Evolutionary conservation across 2,329 filamentous ascomycete genomes (phyloP), one percentile per base, ranked within the genome.

Genomic region (Coleophoma cylindrospora): DNA sequence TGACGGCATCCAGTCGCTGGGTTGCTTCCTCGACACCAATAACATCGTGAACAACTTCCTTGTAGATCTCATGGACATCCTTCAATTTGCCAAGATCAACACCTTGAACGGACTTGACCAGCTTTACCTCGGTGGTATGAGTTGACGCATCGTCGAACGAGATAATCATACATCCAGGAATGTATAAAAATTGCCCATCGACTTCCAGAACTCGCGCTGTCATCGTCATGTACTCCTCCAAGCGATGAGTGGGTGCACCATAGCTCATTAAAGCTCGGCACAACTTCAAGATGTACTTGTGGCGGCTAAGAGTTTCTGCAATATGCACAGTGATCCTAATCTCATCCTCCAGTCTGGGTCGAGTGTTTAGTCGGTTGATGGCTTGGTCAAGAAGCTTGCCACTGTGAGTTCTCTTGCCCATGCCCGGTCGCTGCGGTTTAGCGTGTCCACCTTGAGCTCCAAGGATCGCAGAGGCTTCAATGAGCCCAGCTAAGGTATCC

Each of bases 201-300:
- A 96, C 91, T 66, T 91, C 88, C 36, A 96, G 77, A 2, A 94
- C 88, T n/a, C 88, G 80, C 1, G 91, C 86, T 9, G 88, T 91
- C 87, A 92, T 95, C 55, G 80, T 84, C 81, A 96, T 85, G 66
- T 95, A 96, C 64, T 95, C 87, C 67, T 96, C 91, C 17, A 96
- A 74, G 11, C 91, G 84, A 70, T 96, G 91, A 0, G 91, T 95
- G 1, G 91, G 91, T 1, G 91, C 91, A 12, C 91, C 91, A 56
- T 89, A 96, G 63, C 83, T 77, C 91, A 96, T 96, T 51, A 96
- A 72, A 1, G 89, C 89, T 38, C 84, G 82, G 65, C 91, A 96
- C 37, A 96, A 79, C 65, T 88, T 90, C 49, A 91, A 78, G 12
- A 96, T 76, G 64, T 95, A 96, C 49, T 82, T 80, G 59, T 96